Percentiles rank a stretch among this genome's conserved stretches.
phyloP scores from a whole-genome alignment of 2,329 filamentous ascomycete species.

The Amauroascus niger region DNA sequence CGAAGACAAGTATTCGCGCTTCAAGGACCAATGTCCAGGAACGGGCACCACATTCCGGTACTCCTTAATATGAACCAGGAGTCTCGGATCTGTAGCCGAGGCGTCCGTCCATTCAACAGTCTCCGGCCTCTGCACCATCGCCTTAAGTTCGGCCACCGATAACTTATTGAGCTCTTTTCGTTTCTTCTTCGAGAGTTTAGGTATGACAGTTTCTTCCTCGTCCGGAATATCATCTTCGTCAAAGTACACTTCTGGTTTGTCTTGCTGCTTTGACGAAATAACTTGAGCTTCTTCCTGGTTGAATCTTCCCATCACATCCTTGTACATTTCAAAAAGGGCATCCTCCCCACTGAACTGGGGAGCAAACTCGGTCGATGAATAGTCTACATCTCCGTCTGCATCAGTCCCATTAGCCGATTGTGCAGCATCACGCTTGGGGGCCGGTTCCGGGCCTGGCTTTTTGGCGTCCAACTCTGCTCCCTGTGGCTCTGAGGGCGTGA shows the following conservation, averaged over 20 bases:
- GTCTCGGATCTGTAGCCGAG: slow-evolving; percentile 74
- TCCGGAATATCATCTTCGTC: slow-evolving; percentile 77
- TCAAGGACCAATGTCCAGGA: slow-evolving; percentile 86
- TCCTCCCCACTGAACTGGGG: slow-evolving; percentile 53
- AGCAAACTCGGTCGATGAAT: slow-evolving; percentile 22
- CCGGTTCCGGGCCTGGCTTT: not conserved
- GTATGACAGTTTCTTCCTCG: slow-evolving; percentile 54
- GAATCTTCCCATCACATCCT: slow-evolving; percentile 72
- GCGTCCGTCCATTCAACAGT: slow-evolving; percentile 97
- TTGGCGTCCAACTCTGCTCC: not conserved
- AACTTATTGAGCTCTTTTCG: slow-evolving; percentile 84
- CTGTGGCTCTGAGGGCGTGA: slow-evolving; percentile 6
- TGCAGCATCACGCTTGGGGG: not conserved
- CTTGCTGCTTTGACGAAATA: slow-evolving; percentile 53
- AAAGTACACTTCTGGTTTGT: slow-evolving; percentile 77
- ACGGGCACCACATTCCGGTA: slow-evolving; percentile 94
- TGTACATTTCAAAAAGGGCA: slow-evolving; percentile 74
- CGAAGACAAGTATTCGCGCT: slow-evolving; percentile 92
- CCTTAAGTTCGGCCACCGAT: slow-evolving; percentile 90
- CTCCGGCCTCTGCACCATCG: slow-evolving; percentile 80
- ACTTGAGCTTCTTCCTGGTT: slow-evolving; percentile 55
- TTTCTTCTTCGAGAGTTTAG: slow-evolving; percentile 87
- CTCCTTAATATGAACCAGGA: slow-evolving; percentile 89
- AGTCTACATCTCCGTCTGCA: slow-evolving; percentile 36
- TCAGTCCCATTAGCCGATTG: not conserved